phyloP scores from a whole-genome alignment of 1,284 basidiomycete species.

The Puccinia coronata region DNA sequence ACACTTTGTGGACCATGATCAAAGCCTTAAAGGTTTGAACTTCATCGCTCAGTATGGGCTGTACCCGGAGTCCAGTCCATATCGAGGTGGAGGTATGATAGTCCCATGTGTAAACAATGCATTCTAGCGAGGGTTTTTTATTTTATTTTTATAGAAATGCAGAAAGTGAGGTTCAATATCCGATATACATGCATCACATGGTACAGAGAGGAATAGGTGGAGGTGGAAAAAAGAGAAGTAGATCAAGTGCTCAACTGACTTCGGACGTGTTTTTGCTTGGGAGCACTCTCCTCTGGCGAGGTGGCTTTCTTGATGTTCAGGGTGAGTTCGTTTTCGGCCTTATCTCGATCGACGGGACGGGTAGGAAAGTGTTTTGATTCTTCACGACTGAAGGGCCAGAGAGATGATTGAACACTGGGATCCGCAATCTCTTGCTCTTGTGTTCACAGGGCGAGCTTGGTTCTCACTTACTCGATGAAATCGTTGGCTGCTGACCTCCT shows the following conservation, averaged over 20 bases:
- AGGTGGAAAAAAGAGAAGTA: not conserved
- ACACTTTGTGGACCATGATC: slow-evolving; percentile 90
- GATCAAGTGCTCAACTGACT: slow-evolving; percentile 68
- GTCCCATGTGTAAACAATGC: slow-evolving; percentile 97
- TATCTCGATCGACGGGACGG: slow-evolving; percentile 92
- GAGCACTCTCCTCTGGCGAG: slow-evolving; percentile 83
- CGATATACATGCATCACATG: not conserved
- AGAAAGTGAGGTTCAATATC: not conserved
- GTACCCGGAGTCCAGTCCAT: slow-evolving; percentile 90
- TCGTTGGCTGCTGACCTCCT: slow-evolving; percentile 43
- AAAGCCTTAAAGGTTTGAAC: slow-evolving; percentile 94
- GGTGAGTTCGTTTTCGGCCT: slow-evolving; percentile 85
- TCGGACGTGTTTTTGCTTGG: slow-evolving; percentile 96
- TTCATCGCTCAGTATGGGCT: slow-evolving; percentile 90
- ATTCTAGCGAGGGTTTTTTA: slow-evolving; percentile 65
- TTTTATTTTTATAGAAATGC: not conserved
- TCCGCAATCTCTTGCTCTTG: not conserved
- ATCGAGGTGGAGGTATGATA: slow-evolving; percentile 95
- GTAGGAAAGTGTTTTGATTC: slow-evolving; percentile 74
- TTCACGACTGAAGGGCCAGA: slow-evolving; percentile 31
- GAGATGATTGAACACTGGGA: no score
- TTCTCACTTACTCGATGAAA: slow-evolving; percentile 30
- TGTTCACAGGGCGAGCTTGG: not conserved
- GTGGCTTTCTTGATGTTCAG: slow-evolving; percentile 97
- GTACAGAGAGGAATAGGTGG: not conserved